These are phyloP conservation scores for Rehmannia glutinosa DNA, from an alignment of 257 asterid genomes.

Conservation along the genomic window DNA sequence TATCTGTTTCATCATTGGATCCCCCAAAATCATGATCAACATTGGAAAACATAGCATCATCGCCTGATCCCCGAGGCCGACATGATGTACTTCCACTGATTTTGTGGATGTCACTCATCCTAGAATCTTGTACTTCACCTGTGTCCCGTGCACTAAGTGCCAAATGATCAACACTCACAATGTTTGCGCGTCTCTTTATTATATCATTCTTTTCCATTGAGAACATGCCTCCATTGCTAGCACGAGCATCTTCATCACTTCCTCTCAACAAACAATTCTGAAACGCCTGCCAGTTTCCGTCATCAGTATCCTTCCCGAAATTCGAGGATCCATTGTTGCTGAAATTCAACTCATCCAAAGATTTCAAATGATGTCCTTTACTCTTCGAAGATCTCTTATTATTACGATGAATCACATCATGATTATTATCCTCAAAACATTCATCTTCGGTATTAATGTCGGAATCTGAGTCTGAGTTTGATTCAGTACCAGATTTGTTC, in stretches of 20 bases:
- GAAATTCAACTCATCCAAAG: too few species aligned
- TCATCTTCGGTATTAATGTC: conserved; percentile 25
- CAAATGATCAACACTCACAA: conserved; percentile 44
- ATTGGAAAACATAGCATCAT: too few species aligned
- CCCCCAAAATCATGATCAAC: too few species aligned
- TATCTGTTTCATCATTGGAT: conserved; percentile 24
- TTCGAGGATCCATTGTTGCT: conserved; percentile 31
- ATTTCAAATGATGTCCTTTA: conserved; percentile 28
- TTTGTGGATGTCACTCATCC: too few species aligned
- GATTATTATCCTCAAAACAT: conserved; percentile 29
- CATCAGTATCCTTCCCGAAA: conserved; percentile 49
- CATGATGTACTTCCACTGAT: too few species aligned
- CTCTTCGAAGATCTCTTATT: conserved; percentile 26
- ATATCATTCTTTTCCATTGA: conserved; percentile 51
- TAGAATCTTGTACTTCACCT: too few species aligned
- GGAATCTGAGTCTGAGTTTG: conserved; percentile 26
- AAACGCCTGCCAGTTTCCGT: conserved; percentile 81
- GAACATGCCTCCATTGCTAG: conserved; percentile 44
- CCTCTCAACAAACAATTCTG: conserved; percentile 71
- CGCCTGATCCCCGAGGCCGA: too few species aligned
- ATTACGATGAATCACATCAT: conserved; percentile 25
- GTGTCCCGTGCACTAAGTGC: conserved; percentile 36
- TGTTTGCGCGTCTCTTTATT: conserved; percentile 39
- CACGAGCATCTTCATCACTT: conserved; percentile 46
- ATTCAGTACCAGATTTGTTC: conserved; percentile 14